A percentile compares a stretch with the other conserved stretches of the same genome.
Conservation (phyloP, 2,329 filamentous ascomycete genomes). For the Didymella exigua region DNA sequence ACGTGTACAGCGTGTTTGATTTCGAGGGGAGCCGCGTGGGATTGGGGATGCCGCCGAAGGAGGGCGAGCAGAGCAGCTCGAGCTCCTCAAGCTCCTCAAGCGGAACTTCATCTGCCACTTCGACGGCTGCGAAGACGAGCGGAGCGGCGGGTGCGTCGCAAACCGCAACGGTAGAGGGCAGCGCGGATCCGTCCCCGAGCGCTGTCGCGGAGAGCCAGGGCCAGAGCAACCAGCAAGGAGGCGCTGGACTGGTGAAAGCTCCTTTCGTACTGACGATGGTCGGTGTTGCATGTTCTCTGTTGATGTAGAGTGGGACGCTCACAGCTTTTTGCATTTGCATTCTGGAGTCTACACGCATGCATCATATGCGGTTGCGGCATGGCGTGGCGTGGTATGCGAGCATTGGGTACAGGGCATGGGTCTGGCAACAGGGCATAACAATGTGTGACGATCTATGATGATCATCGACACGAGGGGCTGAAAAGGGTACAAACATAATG, state of each 20-base stretch:
- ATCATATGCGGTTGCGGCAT: background rate
- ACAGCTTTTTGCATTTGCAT: background rate
- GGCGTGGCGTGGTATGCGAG: background rate
- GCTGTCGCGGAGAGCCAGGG: conserved; percentile 5
- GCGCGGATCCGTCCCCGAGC: conserved; percentile 1
- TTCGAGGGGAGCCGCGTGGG: conserved; percentile 70
- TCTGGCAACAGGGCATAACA: no score
- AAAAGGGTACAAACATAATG: no score
- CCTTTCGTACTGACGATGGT: background rate
- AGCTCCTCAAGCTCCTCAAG: background rate
- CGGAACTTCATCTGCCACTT: background rate
- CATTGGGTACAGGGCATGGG: background rate
- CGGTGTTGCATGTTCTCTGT: background rate
- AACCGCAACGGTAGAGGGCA: conserved; percentile 3
- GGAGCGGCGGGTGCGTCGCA: background rate
- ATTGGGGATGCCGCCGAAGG: conserved; percentile 38
- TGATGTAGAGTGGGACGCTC: conserved; percentile 3
- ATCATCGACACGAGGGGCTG: no score
- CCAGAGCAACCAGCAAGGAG: conserved; percentile 7
- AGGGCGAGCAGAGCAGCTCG: conserved; percentile 6
- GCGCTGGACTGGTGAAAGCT: background rate
- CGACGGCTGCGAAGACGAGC: background rate
- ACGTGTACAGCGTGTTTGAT: conserved; percentile 87
- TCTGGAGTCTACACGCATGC: background rate
- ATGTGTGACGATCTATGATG: no score